Evolutionary conservation across 2,329 filamentous ascomycete genomes (phyloP).

Genomic region (Botrytis squamosa): DNA sequence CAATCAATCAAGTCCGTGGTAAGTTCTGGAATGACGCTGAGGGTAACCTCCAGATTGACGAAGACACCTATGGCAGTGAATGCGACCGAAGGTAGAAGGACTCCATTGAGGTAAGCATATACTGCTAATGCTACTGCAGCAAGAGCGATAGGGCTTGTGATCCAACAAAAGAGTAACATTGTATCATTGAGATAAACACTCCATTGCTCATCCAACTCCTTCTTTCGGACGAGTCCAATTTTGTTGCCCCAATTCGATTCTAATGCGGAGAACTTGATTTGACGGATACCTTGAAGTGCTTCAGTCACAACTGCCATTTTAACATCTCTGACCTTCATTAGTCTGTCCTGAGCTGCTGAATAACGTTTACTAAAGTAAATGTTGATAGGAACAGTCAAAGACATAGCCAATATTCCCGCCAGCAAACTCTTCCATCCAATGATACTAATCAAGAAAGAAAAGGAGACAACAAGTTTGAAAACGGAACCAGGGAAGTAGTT

Average conservation of each 20-base stretch:
- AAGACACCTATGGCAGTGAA: constrained; percentile 79
- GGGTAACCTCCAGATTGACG: constrained; percentile 67
- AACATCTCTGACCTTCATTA: constrained; percentile 75
- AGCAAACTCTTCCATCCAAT: constrained; percentile 70
- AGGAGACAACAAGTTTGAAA: constrained; percentile 63
- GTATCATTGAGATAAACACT: constrained; percentile 52
- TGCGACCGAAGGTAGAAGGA: constrained; percentile 68
- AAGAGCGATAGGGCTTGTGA: constrained; percentile 70
- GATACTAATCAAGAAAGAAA: constrained; percentile 64
- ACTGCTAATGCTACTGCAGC: constrained; percentile 68
- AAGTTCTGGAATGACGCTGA: constrained; percentile 71
- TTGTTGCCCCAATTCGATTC: constrained; percentile 73
- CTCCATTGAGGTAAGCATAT: constrained; percentile 63
- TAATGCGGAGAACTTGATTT: constrained; percentile 81
- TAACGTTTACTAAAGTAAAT: constrained; percentile 65
- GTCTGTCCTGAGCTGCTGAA: constrained; percentile 59
- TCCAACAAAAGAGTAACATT: constrained; percentile 54
- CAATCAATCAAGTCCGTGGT: constrained; percentile 70
- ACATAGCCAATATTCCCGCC: constrained; percentile 63
- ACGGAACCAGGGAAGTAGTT: constrained; percentile 62
- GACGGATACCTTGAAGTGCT: constrained; percentile 73
- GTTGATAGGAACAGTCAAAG: constrained; percentile 66
- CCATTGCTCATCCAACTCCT: constrained; percentile 67
- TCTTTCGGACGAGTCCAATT: constrained; percentile 62
- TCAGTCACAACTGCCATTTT: constrained; percentile 77